Base-by-base conservation (phyloP, 768 basidiomycete species). In the Asterophora lycoperdoides region DNA sequence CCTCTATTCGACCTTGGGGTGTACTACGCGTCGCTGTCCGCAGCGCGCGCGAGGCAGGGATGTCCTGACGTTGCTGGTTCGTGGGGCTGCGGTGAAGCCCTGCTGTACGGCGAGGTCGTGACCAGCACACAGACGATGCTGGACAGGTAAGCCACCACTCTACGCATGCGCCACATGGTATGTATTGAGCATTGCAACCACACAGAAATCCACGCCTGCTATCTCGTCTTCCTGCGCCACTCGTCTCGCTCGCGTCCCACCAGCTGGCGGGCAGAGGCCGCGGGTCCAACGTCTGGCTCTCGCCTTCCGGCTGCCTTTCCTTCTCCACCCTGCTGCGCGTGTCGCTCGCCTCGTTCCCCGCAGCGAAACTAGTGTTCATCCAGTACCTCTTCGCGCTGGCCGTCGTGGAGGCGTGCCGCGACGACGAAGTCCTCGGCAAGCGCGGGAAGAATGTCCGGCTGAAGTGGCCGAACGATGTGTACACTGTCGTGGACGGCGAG, bases 381-480 rank as follows among this genome's bases (percentile, higher is more conserved):
- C 96, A 99, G 61, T 98, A 99, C 64, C 77, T 99, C 4, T 89
- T 88, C 53, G 87, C 86, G 0, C 71, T 98, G 34, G 93, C 93
- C 1, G 84, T 97, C n/a, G 81, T 84, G 14, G 86, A 93, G 56
- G 93, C 87, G 1, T 90, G 89, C 56, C 77, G 84, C 41, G 76
- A 82, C 2, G 68, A 69, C 1, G 69, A 58, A 8, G 74, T 84
- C n/a, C 71, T 85, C 0, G 80, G 75, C 52, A 72, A 69, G 43
- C 60, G 58, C 13, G 83, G 80, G 10, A 68, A 79, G 2, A 72
- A 73, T 11, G 78, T 96, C 9, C 75, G 83, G 34, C 70, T 98
- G 19, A 98, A 97, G 65, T 98, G 96, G 96, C 96, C 95, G 15
- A 98, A 98, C 60, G 96, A 98, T 58, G 71, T 99, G 4, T 97